Conservation (phyloP, 371 early-diverging fungal genomes). For the Capillidium rhysosporum region DNA sequence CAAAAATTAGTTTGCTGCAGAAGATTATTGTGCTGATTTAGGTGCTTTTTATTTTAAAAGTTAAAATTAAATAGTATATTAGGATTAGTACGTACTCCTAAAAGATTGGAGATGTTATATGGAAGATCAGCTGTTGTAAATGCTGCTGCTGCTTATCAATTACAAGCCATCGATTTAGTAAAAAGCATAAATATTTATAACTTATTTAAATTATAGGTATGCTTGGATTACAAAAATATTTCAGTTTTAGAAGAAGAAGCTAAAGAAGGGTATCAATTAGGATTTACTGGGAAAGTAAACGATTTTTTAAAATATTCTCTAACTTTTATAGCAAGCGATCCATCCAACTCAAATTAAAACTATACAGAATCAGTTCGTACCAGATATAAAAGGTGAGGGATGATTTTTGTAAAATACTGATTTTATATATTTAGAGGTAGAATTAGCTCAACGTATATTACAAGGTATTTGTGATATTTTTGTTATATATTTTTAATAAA, state of each 20-base stretch:
- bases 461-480: conserved; percentile 10
- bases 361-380: conserved; percentile 58
- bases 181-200: not conserved
- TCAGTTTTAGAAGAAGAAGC: conserved; percentile 55
- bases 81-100: conserved; percentile 49
- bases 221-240: conserved; percentile 55
- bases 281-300: conserved; percentile 67
- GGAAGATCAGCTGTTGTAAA: conserved; percentile 61
- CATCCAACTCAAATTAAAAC: conserved; percentile 73
- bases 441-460: conserved; percentile 15
- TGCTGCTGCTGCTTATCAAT: conserved; percentile 58
- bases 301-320: not conserved
- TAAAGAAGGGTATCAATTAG: conserved; percentile 67
- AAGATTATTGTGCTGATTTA: conserved; percentile 83
- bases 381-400: conserved; percentile 36
- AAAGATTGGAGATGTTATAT: conserved; percentile 51
- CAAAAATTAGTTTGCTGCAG: conserved; percentile 57
- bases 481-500: not conserved
- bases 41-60: conserved; percentile 9
- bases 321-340: conserved; percentile 45
- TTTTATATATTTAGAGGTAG: conserved; percentile 7
- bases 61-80: not conserved
- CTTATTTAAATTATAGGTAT: conserved; percentile 28
- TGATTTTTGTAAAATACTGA: not conserved
- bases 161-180: conserved; percentile 82